Base-by-base conservation (phyloP, 176 grass and related monocot genomes). In the Coix lacrymajobi region DNA sequence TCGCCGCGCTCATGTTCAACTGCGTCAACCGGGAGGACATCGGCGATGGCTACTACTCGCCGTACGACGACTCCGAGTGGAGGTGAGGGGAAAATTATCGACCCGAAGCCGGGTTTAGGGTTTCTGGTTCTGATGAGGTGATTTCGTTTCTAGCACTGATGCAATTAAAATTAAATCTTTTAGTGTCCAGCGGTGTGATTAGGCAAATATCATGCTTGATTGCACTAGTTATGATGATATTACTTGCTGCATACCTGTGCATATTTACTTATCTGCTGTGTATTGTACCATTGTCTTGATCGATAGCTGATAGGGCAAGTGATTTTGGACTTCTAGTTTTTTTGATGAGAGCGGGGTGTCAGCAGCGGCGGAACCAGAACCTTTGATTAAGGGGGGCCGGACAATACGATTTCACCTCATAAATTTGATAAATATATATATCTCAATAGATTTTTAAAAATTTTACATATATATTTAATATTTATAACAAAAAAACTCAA, bases 1-100 rank as follows among this genome's bases (percentile, higher is more conserved):
- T 88, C 34, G 87, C 81, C 34, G 87, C 76, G 11, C 75, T 93
- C 80, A 97, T 97, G 94, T 92, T 97, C 87, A 97, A 97, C 72
- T 87, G 85, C 71, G 92, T 97, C 36, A 94, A 80, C 68, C 73
- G 75, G 71, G 92, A 90, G 25, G 89, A 94, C 24, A 84, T 88
- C 80, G 75, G 85, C 45, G 66, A 92, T 51, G 88, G 88, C 28
- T 94, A 90, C 71, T 97, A 92, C 83, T 94, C 92, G 12, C 90
- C 94, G 12, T 84, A 88, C 68, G 87, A 88, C 22, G 69, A 97
- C 51, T 75, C 84, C 3, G 94, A 94, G 30, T 97, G 94, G 92
- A 97, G 92, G 94, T 94, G 62, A 85, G 58, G 33, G 3, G 0
- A 3, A 8, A 33, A 22, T 19, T 51, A 20, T 65, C 3, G 6